A percentile compares a stretch with the other conserved stretches of the same genome.
Conservation (phyloP, 2,329 filamentous ascomycete genomes). For the Fusarium veterinarium region DNA sequence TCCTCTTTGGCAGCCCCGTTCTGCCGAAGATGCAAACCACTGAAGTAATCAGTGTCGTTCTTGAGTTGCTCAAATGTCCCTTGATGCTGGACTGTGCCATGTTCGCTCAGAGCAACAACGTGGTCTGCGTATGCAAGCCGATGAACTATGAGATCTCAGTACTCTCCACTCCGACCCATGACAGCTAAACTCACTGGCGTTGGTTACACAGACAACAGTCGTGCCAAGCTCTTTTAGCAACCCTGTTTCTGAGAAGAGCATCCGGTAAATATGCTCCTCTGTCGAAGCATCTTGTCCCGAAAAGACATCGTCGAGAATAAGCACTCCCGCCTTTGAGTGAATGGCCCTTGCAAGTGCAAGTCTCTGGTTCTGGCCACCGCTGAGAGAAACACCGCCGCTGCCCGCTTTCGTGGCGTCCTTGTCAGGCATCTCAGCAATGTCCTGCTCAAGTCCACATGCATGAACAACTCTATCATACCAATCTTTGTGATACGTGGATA, state of each 20-base stretch:
- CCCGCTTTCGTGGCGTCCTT: conserved; percentile 42
- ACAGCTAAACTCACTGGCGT: conserved; percentile 2
- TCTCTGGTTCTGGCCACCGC: conserved; percentile 50
- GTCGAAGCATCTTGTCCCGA: conserved; percentile 39
- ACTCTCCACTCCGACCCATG: not conserved
- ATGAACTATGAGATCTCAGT: not conserved
- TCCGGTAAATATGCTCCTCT: conserved; percentile 15
- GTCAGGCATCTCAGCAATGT: conserved; percentile 1
- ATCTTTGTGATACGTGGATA: conserved; percentile 1
- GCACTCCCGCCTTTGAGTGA: conserved; percentile 37
- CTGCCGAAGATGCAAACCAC: conserved; percentile 7
- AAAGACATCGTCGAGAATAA: conserved; percentile 51
- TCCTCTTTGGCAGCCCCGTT: not conserved
- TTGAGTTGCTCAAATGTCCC: conserved; percentile 23
- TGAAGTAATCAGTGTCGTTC: conserved; percentile 8
- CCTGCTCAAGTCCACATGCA: conserved; percentile 11
- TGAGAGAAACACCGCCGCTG: conserved; percentile 49
- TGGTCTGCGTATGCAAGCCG: conserved; percentile 7
- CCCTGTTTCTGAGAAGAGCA: conserved; percentile 2
- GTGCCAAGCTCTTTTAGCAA: not conserved
- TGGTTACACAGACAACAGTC: conserved; percentile 15
- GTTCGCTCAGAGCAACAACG: conserved; percentile 9
- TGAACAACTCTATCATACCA: conserved; percentile 11
- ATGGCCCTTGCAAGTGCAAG: conserved; percentile 43
- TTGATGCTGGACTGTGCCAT: conserved; percentile 15